Base-by-base conservation (phyloP, 2,329 filamentous ascomycete species). In the Xylariaceae sp. region DNA sequence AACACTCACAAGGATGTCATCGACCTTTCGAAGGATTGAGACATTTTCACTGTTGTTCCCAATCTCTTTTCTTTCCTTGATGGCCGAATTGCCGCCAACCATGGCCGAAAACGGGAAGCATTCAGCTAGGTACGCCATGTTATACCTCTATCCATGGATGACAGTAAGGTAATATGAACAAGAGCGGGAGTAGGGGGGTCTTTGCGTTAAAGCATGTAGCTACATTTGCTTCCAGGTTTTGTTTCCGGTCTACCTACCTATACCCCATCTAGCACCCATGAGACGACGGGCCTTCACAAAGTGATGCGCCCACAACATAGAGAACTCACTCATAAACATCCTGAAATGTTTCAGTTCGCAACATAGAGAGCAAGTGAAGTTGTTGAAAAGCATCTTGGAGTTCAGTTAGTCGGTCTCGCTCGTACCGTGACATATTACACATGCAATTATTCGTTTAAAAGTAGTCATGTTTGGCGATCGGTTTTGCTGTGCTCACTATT, bases 171-270 rank as follows among this genome's bases (percentile, higher is more conserved):
- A 46, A 47, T 39, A n/a, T 37, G 39, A 48, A n/a, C 62, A 65
- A 64, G 43, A 54, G 47, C 55, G 45, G 63, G 63, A 60, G 63
- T 61, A 46, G 39, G 46, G 19, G 52, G 57, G 54, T 54, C 53
- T 59, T 43, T 39, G 53, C 35, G 50, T 51, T 32, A 11, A 43
- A 27, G 40, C 31, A 30, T 47, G 49, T 31, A 27, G 30, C 30
- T 47, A 11, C 2, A 6, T 47, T 49, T 27, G 42, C 11, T 49
- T 19, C 19, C 19, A 19, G 19, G 19, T 29, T 8, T 26, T 41
- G 3, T 26, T 44, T 45, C 40, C 51, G 45, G 53, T 56, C 48
- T 19, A 19, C 19, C 19, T 19, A 19, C 19, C 19, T 65, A 66
- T 65, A 64, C 63, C 62, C 60, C 51, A n/a, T 51, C 47, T 29